Evolutionary conservation across 1,284 basidiomycete genomes (phyloP).

Genomic region (Pascua guehoae): DNA sequence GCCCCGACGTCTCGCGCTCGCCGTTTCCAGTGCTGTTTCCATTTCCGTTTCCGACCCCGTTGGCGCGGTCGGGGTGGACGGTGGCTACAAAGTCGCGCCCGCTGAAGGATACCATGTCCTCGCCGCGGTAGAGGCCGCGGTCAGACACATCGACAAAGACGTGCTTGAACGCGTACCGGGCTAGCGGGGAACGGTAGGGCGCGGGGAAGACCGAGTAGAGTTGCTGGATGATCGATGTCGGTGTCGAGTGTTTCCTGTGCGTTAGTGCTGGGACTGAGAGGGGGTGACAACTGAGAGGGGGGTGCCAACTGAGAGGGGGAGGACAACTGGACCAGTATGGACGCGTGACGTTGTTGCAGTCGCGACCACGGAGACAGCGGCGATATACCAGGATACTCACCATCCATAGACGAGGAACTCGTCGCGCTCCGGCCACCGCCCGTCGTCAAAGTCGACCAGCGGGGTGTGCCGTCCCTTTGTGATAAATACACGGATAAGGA

Average conservation of each 20-base stretch:
- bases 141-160: constrained; percentile 44
- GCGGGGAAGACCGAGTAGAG: constrained; percentile 40
- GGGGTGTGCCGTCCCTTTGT: constrained; percentile 39
- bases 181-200: constrained; percentile 36
- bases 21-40: neutral
- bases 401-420: constrained; percentile 44
- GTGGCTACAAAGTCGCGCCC: constrained; percentile 33
- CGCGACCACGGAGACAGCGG: too few relatives aligned
- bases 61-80: neutral
- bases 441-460: constrained; percentile 40
- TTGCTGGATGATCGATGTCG: constrained; percentile 36
- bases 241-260: constrained; percentile 38
- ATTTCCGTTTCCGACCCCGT: neutral
- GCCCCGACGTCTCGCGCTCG: neutral
- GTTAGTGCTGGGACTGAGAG: neutral
- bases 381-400: constrained; percentile 26
- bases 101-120: constrained; percentile 35
- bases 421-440: constrained; percentile 32
- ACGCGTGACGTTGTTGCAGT: neutral
- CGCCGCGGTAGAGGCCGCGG: constrained; percentile 34
- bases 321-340: too few relatives aligned
- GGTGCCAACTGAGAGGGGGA: neutral
- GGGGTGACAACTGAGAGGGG: neutral
- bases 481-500: constrained; percentile 44
- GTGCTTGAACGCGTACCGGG: constrained; percentile 40